phyloP scores from a whole-genome alignment of 2,329 filamentous ascomycete species.

The Biscogniauxia mediterranea region DNA sequence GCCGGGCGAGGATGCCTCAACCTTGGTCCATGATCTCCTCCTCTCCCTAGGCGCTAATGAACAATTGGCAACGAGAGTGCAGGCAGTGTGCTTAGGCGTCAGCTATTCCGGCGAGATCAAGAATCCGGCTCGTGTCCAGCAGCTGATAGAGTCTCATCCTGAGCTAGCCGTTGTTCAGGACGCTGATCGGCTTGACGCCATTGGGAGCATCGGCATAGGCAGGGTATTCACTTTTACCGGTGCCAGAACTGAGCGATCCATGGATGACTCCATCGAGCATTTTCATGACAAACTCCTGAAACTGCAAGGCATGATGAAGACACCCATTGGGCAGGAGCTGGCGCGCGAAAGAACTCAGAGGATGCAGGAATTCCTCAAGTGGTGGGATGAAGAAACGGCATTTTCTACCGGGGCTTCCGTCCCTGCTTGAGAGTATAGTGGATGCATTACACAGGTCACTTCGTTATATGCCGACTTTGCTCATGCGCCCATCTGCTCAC shows the following conservation, averaged over 20 bases:
- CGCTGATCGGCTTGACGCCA: slow-evolving; percentile 86
- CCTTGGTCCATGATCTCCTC: slow-evolving; percentile 56
- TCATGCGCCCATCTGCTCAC: neutral
- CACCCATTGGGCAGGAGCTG: slow-evolving; percentile 51
- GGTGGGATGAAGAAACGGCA: slow-evolving; percentile 55
- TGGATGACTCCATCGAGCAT: slow-evolving; percentile 69
- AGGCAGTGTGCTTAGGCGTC: slow-evolving; percentile 72
- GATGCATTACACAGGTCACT: neutral
- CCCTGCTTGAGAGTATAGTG: slow-evolving; percentile 1
- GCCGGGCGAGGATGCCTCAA: slow-evolving; percentile 54
- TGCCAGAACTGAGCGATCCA: slow-evolving; percentile 50
- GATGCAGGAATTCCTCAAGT: slow-evolving; percentile 51
- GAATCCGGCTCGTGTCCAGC: slow-evolving; percentile 58
- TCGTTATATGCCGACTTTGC: neutral
- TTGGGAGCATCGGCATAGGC: slow-evolving; percentile 82
- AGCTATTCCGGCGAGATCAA: slow-evolving; percentile 74
- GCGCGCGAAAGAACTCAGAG: slow-evolving; percentile 53
- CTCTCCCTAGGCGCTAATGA: slow-evolving; percentile 53
- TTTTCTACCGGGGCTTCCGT: slow-evolving; percentile 19
- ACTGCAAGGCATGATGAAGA: slow-evolving; percentile 66
- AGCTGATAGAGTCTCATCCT: slow-evolving; percentile 63
- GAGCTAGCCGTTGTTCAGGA: slow-evolving; percentile 87
- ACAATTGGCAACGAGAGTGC: slow-evolving; percentile 63
- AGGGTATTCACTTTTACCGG: slow-evolving; percentile 76
- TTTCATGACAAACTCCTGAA: slow-evolving; percentile 73